A percentile compares a stretch with the other conserved stretches of the same genome.
phyloP scores from a whole-genome alignment of 441 rosid species.

The Corymbia calophylla region DNA sequence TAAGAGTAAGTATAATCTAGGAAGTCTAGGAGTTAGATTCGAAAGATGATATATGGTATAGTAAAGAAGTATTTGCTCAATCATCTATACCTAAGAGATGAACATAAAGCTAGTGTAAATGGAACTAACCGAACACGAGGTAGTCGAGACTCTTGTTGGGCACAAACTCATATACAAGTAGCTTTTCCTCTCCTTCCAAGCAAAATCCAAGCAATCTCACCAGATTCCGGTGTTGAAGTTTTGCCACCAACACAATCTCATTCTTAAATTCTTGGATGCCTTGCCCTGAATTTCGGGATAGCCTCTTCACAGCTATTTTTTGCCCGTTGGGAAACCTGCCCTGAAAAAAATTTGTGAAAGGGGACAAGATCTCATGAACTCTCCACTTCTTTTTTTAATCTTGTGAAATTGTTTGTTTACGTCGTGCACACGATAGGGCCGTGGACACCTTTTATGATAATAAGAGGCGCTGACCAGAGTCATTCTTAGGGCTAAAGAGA shows the following conservation, averaged over 20 bases:
- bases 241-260: neutral
- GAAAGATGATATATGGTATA: rapidly evolving
- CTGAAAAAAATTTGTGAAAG: neutral
- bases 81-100: neutral
- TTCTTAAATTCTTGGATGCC: neutral
- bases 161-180: neutral
- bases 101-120: neutral
- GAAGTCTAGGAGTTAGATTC: neutral
- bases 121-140: neutral
- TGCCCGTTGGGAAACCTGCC: neutral
- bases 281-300: neutral
- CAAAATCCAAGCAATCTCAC: neutral
- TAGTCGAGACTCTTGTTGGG: neutral
- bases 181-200: neutral
- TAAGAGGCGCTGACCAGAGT: neutral
- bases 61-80: neutral
- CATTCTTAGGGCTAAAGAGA: neutral
- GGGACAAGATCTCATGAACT: neutral
- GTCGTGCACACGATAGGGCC: neutral
- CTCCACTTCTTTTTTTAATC: neutral
- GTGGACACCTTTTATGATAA: neutral
- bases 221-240: neutral
- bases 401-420: neutral
- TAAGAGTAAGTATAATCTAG: neutral
- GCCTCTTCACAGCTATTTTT: neutral